Conservation (phyloP, 1,284 basidiomycete species). For the Pterulicium gracile region DNA sequence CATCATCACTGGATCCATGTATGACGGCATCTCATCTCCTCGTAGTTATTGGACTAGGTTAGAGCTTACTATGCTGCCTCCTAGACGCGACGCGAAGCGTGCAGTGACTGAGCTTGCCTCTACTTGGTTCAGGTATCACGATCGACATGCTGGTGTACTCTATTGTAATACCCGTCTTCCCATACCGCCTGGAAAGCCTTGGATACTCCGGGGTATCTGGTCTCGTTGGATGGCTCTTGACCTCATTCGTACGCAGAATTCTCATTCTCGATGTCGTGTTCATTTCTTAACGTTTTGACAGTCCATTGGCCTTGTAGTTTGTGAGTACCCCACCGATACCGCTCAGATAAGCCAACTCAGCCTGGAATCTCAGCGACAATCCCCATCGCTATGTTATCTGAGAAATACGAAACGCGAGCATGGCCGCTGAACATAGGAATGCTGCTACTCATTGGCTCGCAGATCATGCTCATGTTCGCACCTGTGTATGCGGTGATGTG, state of each 20-base stretch:
- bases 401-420: slow-evolving; percentile 43
- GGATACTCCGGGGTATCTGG: slow-evolving; percentile 42
- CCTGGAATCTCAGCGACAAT: slow-evolving; percentile 43
- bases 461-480: slow-evolving; percentile 71
- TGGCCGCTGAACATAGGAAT: slow-evolving; percentile 52
- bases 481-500: slow-evolving; percentile 63
- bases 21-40: neutral
- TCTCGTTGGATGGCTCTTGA: slow-evolving; percentile 59
- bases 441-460: slow-evolving; percentile 42
- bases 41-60: neutral
- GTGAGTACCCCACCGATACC: slow-evolving; percentile 24
- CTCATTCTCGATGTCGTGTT: slow-evolving; percentile 4
- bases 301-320: slow-evolving; percentile 38
- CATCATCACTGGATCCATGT: slow-evolving; percentile 12
- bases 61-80: slow-evolving; percentile 15
- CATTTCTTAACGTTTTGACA: slow-evolving; percentile 12
- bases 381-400: slow-evolving; percentile 59
- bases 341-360: slow-evolving; percentile 1
- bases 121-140: slow-evolving; percentile 35
- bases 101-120: neutral
- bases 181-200: slow-evolving; percentile 55
- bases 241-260: slow-evolving; percentile 39
- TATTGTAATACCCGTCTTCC: slow-evolving; percentile 64
- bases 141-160: slow-evolving; percentile 60
- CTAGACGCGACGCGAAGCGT: neutral